Evolutionary conservation across 306 rosid genomes (phyloP).

Genomic region (Ziziphus jujuba): DNA sequence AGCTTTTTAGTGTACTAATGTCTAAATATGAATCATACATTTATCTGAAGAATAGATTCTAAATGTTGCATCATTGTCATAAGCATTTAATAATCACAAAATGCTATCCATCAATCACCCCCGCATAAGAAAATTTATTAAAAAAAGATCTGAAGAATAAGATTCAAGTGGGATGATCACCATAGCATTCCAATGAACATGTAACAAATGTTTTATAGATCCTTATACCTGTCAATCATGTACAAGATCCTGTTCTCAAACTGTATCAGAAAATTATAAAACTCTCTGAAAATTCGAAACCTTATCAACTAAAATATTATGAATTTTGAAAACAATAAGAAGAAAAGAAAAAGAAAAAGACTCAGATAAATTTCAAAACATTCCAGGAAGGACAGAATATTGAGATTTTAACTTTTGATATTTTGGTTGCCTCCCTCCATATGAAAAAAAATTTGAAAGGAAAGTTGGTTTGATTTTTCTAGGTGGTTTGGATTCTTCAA

Average conservation of each 20-base stretch:
- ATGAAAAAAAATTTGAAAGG: conserved; percentile 21
- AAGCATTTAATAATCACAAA: background rate
- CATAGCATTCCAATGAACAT: conserved; percentile 3
- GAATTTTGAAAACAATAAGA: background rate
- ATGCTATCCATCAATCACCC: background rate
- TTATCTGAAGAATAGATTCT: background rate
- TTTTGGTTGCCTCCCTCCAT: conserved; percentile 37
- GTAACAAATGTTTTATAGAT: background rate
- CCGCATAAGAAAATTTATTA: background rate
- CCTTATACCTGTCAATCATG: conserved; percentile 1
- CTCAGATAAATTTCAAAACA: conserved; percentile 3
- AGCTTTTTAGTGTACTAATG: background rate
- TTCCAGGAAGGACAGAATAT: conserved; percentile 20
- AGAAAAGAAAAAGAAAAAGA: background rate
- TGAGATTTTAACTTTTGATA: conserved; percentile 22
- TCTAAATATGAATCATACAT: background rate
- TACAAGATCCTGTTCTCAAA: conserved; percentile 18
- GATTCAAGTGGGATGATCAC: conserved; percentile 10
- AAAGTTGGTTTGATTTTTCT: conserved; percentile 42
- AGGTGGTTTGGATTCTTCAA: conserved; percentile 55
- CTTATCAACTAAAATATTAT: background rate
- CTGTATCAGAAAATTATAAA: background rate
- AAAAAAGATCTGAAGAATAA: background rate
- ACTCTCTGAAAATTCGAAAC: background rate
- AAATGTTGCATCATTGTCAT: background rate